These are phyloP conservation scores for Smallanthus sonchifolius DNA, from an alignment of 129 eudicot species.

Conservation along the genomic window DNA sequence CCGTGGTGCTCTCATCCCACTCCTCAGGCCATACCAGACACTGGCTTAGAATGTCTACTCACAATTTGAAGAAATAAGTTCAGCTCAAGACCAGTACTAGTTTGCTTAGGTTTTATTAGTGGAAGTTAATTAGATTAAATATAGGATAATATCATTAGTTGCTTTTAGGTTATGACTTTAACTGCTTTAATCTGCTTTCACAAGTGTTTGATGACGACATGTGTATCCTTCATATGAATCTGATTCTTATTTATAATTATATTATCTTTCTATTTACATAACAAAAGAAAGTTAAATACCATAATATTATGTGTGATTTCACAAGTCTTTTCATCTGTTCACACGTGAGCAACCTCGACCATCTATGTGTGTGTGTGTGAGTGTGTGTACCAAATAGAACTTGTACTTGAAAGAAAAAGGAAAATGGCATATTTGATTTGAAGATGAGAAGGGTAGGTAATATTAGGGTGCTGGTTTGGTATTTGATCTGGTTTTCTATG, in stretches of 20 bases:
- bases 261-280: background rate
- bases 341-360: background rate
- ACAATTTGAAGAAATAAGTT: conserved; percentile 37
- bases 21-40: conserved; percentile 57
- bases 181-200: conserved; percentile 18
- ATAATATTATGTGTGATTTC: background rate
- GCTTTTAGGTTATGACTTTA: conserved; percentile 30
- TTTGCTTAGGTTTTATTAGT: conserved; percentile 14
- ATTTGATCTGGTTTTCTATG: background rate
- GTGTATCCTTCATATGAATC: conserved; percentile 25
- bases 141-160: conserved; percentile 16
- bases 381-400: background rate
- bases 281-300: background rate
- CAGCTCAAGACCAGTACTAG: conserved; percentile 23
- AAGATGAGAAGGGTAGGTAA: background rate
- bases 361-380: background rate
- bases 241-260: conserved; percentile 17
- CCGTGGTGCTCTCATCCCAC: conserved; percentile 59
- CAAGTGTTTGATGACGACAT: conserved; percentile 28
- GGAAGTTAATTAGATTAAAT: conserved; percentile 16
- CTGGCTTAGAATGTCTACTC: conserved; percentile 8
- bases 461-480: background rate
- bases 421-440: background rate
- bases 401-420: background rate
- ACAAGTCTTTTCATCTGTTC: background rate